phyloP scores from a whole-genome alignment of 257 asterid genomes.

The Solanum ossicruentum region DNA sequence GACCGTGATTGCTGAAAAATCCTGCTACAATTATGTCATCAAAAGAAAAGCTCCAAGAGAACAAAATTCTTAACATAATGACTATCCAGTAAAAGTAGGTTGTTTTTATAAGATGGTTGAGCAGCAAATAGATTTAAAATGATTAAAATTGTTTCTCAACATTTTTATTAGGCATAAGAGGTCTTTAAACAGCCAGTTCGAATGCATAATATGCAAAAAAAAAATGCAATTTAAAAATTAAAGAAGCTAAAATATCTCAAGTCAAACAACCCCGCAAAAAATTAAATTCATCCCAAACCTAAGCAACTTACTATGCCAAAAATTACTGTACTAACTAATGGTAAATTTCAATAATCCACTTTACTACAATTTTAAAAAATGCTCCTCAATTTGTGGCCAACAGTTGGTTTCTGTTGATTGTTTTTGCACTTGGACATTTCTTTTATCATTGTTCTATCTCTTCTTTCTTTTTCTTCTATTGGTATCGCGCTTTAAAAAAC shows the following conservation, averaged over 20 bases:
- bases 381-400: background rate
- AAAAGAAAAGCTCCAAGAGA: background rate
- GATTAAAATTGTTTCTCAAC: background rate
- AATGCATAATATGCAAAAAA: background rate
- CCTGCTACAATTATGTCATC: slow-evolving; percentile 31
- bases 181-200: background rate
- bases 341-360: background rate
- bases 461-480: background rate
- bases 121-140: background rate
- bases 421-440: background rate
- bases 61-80: background rate
- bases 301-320: background rate
- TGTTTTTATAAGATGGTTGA: background rate
- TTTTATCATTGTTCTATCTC: background rate
- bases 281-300: background rate
- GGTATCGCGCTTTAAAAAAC: background rate
- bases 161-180: background rate
- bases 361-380: background rate
- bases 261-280: background rate
- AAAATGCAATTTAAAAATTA: too few species aligned
- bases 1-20: slow-evolving; percentile 89
- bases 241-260: background rate
- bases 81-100: background rate
- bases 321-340: background rate
- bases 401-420: background rate